These are phyloP conservation scores for Bonia amplexicaulis DNA, from an alignment of 176 grass and related monocot genomes.

Conservation along the genomic window DNA sequence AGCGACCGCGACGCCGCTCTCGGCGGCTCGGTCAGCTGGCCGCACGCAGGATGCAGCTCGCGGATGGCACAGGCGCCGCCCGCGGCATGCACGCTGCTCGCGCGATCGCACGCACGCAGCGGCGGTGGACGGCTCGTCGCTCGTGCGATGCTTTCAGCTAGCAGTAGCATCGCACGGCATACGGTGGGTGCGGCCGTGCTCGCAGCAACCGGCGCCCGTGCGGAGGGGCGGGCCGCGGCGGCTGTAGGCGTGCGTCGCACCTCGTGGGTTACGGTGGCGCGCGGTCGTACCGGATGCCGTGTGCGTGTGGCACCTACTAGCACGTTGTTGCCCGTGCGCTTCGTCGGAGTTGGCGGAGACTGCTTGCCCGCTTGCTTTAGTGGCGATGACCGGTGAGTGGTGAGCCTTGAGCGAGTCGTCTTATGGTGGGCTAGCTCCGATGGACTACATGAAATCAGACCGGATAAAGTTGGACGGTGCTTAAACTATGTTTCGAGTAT, in stretches of 20 bases:
- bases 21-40: not conserved
- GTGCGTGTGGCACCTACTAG: not conserved
- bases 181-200: too few species aligned
- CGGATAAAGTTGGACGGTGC: too few species aligned
- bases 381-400: too few species aligned
- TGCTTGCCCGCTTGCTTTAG: not conserved
- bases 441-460: not conserved
- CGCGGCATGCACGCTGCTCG: too few species aligned
- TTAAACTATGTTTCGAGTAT: too few species aligned
- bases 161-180: too few species aligned
- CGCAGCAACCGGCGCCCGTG: too few species aligned
- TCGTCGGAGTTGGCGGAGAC: not conserved
- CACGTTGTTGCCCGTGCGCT: not conserved
- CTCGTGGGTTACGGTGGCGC: not conserved
- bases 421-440: not conserved
- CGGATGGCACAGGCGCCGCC: not conserved
- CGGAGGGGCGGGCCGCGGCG: too few species aligned
- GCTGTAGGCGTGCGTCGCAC: not conserved
- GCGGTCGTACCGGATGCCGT: not conserved
- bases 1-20: not conserved
- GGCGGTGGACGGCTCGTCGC: too few species aligned
- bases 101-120: too few species aligned
- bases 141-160: too few species aligned
- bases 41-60: not conserved
- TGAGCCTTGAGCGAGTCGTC: not conserved